phyloP scores from a whole-genome alignment of 2,329 filamentous ascomycete species.

The Thelonectria discophora region DNA sequence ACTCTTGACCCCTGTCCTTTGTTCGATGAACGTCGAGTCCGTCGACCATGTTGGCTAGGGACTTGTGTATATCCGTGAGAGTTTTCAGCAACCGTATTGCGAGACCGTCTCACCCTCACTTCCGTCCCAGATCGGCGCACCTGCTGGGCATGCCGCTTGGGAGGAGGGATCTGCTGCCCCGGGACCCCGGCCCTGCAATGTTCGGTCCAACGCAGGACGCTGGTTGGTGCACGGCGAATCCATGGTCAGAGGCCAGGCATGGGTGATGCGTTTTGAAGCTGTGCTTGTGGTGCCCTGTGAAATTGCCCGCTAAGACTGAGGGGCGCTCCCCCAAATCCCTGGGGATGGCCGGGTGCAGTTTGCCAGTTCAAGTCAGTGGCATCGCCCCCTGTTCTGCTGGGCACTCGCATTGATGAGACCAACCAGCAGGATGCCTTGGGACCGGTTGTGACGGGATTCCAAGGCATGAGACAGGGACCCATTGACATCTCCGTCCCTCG shows the following conservation, averaged over 20 bases:
- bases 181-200: slow-evolving; percentile 1
- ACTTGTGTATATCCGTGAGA: neutral
- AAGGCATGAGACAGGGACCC: slow-evolving; percentile 1
- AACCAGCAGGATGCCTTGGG: slow-evolving; percentile 7
- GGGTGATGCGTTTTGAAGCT: slow-evolving; percentile 9
- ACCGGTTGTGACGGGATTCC: slow-evolving; percentile 5
- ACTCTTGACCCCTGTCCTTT: slow-evolving; percentile 10
- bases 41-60: neutral
- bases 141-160: neutral
- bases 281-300: slow-evolving; percentile 23
- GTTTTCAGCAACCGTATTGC: slow-evolving; percentile 8
- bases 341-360: slow-evolving; percentile 7
- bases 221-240: slow-evolving; percentile 12
- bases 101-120: slow-evolving; percentile 15
- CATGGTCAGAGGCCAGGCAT: neutral
- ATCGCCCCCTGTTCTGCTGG: slow-evolving; percentile 12
- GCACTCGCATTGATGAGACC: slow-evolving; percentile 21
- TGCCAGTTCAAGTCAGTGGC: slow-evolving; percentile 1
- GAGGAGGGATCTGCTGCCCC: neutral
- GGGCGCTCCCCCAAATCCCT: slow-evolving; percentile 6
- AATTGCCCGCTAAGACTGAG: slow-evolving; percentile 21
- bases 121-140: neutral
- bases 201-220: neutral
- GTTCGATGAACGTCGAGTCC: neutral
- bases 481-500: slow-evolving; percentile 3